phyloP scores from a whole-genome alignment of 805 yeast species.

The Candida methanosorbosa region DNA sequence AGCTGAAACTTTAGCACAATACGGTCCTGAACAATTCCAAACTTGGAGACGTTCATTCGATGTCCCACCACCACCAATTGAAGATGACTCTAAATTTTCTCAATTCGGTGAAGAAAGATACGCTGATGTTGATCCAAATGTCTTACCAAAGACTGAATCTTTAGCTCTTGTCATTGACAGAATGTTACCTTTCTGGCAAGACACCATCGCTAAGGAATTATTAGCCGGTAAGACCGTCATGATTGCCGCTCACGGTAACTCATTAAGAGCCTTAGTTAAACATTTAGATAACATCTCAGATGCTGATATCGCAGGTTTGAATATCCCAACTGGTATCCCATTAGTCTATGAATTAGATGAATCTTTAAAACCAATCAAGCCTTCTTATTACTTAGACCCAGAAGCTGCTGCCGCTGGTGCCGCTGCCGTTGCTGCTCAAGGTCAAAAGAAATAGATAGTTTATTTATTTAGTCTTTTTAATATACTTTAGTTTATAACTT shows the following conservation, averaged over 20 bases:
- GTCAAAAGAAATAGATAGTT: constrained; percentile 46
- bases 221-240: constrained; percentile 83
- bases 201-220: constrained; percentile 77
- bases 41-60: constrained; percentile 97
- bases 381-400: constrained; percentile 95
- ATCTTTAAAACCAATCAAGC: constrained; percentile 80
- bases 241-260: constrained; percentile 97
- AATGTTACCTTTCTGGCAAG: constrained; percentile 95
- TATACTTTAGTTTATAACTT: too few species aligned
- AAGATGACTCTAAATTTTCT: constrained; percentile 68
- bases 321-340: constrained; percentile 98
- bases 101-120: constrained; percentile 85
- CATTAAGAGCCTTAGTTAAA: constrained; percentile 92
- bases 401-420: constrained; percentile 99
- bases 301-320: constrained; percentile 84
- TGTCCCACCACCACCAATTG: constrained; percentile 90
- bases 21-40: constrained; percentile 90
- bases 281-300: constrained; percentile 91
- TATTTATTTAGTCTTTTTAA: neutral
- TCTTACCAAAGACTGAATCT: constrained; percentile 90
- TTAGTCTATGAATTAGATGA: constrained; percentile 92
- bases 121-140: constrained; percentile 73
- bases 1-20: constrained; percentile 81
- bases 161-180: constrained; percentile 92
- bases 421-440: constrained; percentile 98